phyloP scores from a whole-genome alignment of 495 filamentous ascomycete genomes.

The Alectoria sarmentosa region DNA sequence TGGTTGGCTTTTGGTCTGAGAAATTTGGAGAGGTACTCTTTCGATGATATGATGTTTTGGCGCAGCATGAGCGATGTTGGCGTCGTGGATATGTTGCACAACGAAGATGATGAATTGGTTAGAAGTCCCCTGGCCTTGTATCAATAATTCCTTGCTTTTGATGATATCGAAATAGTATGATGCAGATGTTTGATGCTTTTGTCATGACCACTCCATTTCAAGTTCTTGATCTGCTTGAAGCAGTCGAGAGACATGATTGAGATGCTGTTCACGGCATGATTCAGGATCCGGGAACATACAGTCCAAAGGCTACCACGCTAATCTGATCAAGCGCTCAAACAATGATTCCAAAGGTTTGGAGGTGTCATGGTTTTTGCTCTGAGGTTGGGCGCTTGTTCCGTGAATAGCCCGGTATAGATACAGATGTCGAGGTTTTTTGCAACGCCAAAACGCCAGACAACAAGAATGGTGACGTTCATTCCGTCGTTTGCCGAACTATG shows the following conservation, averaged over 20 bases:
- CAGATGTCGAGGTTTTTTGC: background rate
- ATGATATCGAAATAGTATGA: background rate
- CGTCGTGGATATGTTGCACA: background rate
- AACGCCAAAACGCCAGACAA: slow-evolving; percentile 5
- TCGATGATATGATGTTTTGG: background rate
- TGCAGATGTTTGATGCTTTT: background rate
- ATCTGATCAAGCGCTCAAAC: background rate
- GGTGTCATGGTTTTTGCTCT: background rate
- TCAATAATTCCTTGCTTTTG: background rate
- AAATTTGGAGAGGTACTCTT: background rate
- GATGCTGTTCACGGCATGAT: background rate
- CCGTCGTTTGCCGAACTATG: slow-evolving; percentile 58
- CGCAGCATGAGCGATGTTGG: background rate
- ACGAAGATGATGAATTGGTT: background rate
- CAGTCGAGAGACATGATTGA: background rate
- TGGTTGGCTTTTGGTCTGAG: background rate
- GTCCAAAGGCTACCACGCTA: background rate
- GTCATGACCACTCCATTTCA: background rate
- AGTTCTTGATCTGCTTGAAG: background rate
- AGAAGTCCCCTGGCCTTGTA: background rate
- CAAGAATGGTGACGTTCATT: slow-evolving; percentile 5
- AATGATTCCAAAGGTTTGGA: background rate
- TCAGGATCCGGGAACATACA: background rate
- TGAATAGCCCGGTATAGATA: background rate
- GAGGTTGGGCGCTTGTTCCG: background rate